Evolutionary conservation across 768 basidiomycete genomes (phyloP).

Genomic region (Pleurotus citrinopileatus): DNA sequence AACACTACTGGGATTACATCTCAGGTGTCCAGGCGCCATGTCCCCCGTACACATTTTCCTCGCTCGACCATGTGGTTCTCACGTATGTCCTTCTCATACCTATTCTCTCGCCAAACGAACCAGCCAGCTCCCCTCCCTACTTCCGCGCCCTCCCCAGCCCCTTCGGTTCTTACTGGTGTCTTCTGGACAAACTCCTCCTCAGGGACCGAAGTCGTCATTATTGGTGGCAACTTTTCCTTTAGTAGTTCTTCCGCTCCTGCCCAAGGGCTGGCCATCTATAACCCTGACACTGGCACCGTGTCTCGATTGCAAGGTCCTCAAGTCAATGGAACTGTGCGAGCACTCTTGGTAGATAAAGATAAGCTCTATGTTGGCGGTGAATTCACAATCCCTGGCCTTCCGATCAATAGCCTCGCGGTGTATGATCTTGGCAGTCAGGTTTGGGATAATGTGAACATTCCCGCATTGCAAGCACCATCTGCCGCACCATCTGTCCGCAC

Average conservation of each 20-base stretch:
- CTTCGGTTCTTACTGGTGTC: constrained; percentile 79
- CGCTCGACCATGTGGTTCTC: constrained; percentile 49
- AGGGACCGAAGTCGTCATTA: constrained; percentile 60
- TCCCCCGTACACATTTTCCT: constrained; percentile 13
- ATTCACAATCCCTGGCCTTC: constrained; percentile 60
- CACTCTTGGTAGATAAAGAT: constrained; percentile 71
- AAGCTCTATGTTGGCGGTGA: constrained; percentile 82
- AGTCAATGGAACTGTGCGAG: constrained; percentile 71
- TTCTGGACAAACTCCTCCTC: constrained; percentile 87
- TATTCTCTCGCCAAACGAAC: constrained; percentile 54
- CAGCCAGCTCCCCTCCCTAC: constrained; percentile 53
- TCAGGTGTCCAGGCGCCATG: constrained; percentile 17
- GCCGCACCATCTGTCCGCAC: constrained; percentile 68
- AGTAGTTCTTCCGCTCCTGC: constrained; percentile 37
- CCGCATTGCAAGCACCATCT: constrained; percentile 54
- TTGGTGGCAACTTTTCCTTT: constrained; percentile 91
- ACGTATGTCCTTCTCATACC: constrained; percentile 35
- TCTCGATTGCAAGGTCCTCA: constrained; percentile 57
- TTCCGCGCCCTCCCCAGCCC: constrained; percentile 56
- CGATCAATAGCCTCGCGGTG: constrained; percentile 67
- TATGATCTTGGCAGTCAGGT: constrained; percentile 69
- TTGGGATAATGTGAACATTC: constrained; percentile 61
- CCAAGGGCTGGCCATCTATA: constrained; percentile 69
- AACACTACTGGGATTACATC: constrained; percentile 28
- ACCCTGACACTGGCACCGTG: constrained; percentile 46